phyloP scores from a whole-genome alignment of 2,329 filamentous ascomycete genomes.

The Colletotrichum melonis region DNA sequence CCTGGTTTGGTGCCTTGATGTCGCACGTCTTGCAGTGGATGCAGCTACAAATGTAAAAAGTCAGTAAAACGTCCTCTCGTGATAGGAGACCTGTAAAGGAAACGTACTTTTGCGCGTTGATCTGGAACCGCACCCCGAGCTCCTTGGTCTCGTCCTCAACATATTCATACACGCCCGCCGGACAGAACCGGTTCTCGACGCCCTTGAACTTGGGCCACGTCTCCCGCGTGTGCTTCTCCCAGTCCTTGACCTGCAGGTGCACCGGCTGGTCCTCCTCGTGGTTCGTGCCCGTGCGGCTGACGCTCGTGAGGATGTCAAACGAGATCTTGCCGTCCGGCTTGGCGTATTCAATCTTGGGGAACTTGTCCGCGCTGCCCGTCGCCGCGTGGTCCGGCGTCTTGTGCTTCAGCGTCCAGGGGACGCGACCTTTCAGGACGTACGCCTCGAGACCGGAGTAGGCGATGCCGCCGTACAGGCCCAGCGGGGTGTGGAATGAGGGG shows the following conservation, averaged over 20 bases:
- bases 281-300: slow-evolving; percentile 95
- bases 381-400: slow-evolving; percentile 79
- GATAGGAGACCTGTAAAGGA: neutral
- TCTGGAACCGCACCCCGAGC: slow-evolving; percentile 93
- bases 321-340: slow-evolving; percentile 96
- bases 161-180: slow-evolving; percentile 97
- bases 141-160: slow-evolving; percentile 91
- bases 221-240: slow-evolving; percentile 87
- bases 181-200: slow-evolving; percentile 95
- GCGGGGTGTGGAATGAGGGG: slow-evolving; percentile 88
- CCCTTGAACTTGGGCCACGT: slow-evolving; percentile 92
- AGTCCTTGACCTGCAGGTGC: slow-evolving; percentile 94
- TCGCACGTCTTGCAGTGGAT: slow-evolving; percentile 99
- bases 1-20: slow-evolving; percentile 96
- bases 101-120: slow-evolving; percentile 95
- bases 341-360: slow-evolving; percentile 91
- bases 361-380: slow-evolving; percentile 84
- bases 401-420: slow-evolving; percentile 94
- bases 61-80: neutral
- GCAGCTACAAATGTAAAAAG: slow-evolving; percentile 68
- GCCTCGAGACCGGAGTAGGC: slow-evolving; percentile 94
- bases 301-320: slow-evolving; percentile 96
- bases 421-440: slow-evolving; percentile 84
- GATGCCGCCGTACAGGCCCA: slow-evolving; percentile 91
- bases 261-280: slow-evolving; percentile 99